Base-by-base conservation (phyloP, 768 basidiomycete species). In the Boletus rufocinnamomeus region DNA sequence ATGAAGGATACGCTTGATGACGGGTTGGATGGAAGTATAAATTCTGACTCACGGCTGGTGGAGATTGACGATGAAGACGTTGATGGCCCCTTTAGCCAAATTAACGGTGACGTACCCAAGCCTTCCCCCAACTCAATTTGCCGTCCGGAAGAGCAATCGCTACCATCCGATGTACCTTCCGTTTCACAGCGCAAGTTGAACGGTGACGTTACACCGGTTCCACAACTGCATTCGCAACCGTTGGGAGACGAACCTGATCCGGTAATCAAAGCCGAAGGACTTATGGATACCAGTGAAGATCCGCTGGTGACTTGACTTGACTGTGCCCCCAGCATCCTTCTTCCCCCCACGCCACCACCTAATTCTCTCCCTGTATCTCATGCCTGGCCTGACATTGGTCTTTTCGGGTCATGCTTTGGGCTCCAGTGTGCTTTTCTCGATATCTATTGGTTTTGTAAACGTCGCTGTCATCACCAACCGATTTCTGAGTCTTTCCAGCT, bases 271-370 rank as follows among this genome's bases (percentile, higher is more conserved):
- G 80, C 75, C 32, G 88, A 90, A 66, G 86, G 85, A n/a, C 76
- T 88, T 38, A 73, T 85, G 71, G 85, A 89, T 67, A 72, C 76
- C 56, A 87, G 82, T 68, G 87, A 89, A 74, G 82, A 83, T 69
- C 84, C 85, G 46, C 64, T 79, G 59, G 77, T 78, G 68, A 68
- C 66, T 63, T 78, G 64, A 68, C 32, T 32, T 57, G 27, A 14
- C 28, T 40, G 37, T 64, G 14, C 7, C 46, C 32, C 50, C 56
- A 44, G 17, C 45, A 35, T 54, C 47, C 40, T 28, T 50, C n/a
- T 46, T 30, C 46, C 45, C 41, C 32, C 40, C 41, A 41, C 55
- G 2, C 21, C 56, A 19, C 35, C 45, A 44, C 53, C 37, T 62
- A 61, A 54, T 58, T 44, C 46, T 50, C 45, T 23, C 62, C 46